Percentiles rank a stretch among this genome's conserved stretches.
phyloP scores from a whole-genome alignment of 129 eudicot species.

The Tagetes patula region DNA sequence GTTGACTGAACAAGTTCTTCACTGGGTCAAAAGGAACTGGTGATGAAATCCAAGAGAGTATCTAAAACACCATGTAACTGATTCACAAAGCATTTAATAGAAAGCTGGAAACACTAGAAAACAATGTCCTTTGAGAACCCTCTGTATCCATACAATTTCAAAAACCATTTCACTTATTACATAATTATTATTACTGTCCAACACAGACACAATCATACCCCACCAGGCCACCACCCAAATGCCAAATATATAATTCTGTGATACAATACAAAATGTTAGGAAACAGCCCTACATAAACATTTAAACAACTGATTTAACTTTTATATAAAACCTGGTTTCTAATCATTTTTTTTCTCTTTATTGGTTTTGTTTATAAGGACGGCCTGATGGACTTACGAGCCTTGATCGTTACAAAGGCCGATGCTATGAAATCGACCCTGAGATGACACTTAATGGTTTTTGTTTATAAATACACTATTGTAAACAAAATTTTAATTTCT shows the following conservation, averaged over 20 bases:
- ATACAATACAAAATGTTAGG: too few relatives aligned
- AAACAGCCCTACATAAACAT: too few relatives aligned
- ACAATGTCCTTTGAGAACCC: conserved; percentile 29
- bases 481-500: not conserved
- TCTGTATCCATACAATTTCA: conserved; percentile 13
- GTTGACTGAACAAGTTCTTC: conserved; percentile 22
- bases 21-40: not conserved
- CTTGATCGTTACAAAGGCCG: too few relatives aligned
- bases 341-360: too few relatives aligned
- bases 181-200: conserved; percentile 20
- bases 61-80: conserved; percentile 29
- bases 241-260: not conserved
- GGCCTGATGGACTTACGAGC: too few relatives aligned
- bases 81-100: conserved; percentile 13
- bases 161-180: conserved; percentile 19
- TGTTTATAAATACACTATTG: not conserved
- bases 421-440: too few relatives aligned
- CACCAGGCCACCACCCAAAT: conserved; percentile 26
- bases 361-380: too few relatives aligned
- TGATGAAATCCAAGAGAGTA: conserved; percentile 23
- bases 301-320: too few relatives aligned
- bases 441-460: not conserved
- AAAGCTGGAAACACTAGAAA: conserved; percentile 16
- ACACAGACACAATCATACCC: conserved; percentile 17
- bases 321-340: too few relatives aligned